Base-by-base conservation (phyloP, 2,329 filamentous ascomycete genomes). In the Fusarium sp. region DNA sequence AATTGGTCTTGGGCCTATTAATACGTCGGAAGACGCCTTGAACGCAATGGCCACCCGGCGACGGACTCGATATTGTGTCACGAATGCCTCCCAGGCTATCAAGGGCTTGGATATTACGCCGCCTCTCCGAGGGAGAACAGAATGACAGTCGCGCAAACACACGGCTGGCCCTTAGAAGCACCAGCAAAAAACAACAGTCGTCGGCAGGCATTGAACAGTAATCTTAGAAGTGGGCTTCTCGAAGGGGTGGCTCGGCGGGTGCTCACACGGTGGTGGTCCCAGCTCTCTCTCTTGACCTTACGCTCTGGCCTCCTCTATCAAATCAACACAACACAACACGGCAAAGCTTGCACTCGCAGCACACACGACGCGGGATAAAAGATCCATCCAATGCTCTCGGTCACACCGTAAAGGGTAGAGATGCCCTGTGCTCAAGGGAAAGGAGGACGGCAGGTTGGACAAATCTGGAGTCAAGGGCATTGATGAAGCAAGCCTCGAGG, bases 151-250 rank as follows among this genome's bases (percentile, higher is more conserved):
- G 23, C 23, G 23, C 42, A 16, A 49, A 49, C 42, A 27, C 23
- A 27, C 23, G 40, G 42, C 42, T 42, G 18, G 38, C 18, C 38
- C 8, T 20, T 23, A 46, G 20, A 46, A 44, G 40, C 40, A 44
- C 16, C 36, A 18, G 31, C 11, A 18, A 29, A 46, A 46, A 46
- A 46, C 42, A 34, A 55, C 51, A 55, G 18, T 16, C 50, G 27
- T 16, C 55, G 59, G 20, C 44, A 66, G 69, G 73, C 71, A 75
- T 74, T 75, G 70, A 75, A 60, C 64, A 73, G 68, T 68, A 74
- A 75, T 75, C 65, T 75, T 63, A 72, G 50, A 54, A 69, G 70
- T 69, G 70, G 65, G 62, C 71, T 69, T 70, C 34, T 57, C 34
- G 62, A 65, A 51, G 51, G 55, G 54, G 27, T 20, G 23, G 14